Conservation (phyloP, 768 basidiomycete species). For the Mycena latifolia region DNA sequence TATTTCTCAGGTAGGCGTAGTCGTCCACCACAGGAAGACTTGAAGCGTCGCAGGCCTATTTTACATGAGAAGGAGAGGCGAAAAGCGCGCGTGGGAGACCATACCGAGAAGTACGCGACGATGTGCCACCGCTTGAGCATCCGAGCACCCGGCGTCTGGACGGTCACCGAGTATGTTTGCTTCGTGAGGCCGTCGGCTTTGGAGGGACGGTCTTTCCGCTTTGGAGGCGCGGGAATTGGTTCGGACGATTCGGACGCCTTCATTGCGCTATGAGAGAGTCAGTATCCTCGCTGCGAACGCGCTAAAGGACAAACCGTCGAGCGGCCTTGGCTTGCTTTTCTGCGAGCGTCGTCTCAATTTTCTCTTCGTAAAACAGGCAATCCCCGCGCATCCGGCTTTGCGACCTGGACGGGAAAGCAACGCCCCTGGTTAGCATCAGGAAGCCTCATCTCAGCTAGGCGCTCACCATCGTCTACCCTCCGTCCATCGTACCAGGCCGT, state of each 20-base stretch:
- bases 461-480: slow-evolving; percentile 70
- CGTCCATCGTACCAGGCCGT: slow-evolving; percentile 68
- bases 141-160: slow-evolving; percentile 58
- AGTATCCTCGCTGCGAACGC: background rate
- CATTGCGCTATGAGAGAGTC: slow-evolving; percentile 51
- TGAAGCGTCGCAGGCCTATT: slow-evolving; percentile 49
- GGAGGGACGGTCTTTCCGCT: slow-evolving; percentile 69
- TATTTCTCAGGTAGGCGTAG: slow-evolving; percentile 62
- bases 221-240: slow-evolving; percentile 56
- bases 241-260: slow-evolving; percentile 60
- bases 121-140: slow-evolving; percentile 71
- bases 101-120: slow-evolving; percentile 69
- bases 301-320: slow-evolving; percentile 55
- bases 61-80: background rate
- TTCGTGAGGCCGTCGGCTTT: slow-evolving; percentile 73
- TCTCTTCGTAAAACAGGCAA: slow-evolving; percentile 75
- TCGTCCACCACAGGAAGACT: slow-evolving; percentile 65
- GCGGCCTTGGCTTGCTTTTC: slow-evolving; percentile 71
- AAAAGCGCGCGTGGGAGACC: slow-evolving; percentile 23
- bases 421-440: background rate
- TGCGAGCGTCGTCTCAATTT: slow-evolving; percentile 69
- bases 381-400: slow-evolving; percentile 76
- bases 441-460: background rate
- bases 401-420: slow-evolving; percentile 57
- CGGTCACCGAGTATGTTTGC: slow-evolving; percentile 73